Evolutionary conservation across 2,329 filamentous ascomycete genomes (phyloP).

Genomic region (Aspergillus sp.): DNA sequence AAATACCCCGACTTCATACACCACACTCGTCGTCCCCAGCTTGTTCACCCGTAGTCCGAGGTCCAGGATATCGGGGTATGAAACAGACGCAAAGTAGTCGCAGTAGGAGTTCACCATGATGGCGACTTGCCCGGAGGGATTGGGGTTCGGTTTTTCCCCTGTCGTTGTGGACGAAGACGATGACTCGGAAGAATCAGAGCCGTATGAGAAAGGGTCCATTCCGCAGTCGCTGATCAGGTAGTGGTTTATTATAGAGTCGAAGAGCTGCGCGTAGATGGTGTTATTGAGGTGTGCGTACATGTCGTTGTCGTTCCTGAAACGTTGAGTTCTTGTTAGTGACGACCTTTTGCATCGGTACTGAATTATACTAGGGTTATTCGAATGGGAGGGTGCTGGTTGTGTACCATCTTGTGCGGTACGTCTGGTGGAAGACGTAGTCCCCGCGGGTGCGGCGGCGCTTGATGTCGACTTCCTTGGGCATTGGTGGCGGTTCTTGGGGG

Average conservation of each 20-base stretch:
- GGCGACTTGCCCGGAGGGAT: slow-evolving; percentile 60
- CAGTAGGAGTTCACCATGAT: slow-evolving; percentile 83
- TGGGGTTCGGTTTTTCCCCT: neutral
- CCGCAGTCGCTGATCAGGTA: slow-evolving; percentile 80
- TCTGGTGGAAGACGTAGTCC: slow-evolving; percentile 76
- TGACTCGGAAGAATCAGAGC: slow-evolving; percentile 1
- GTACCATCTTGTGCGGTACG: slow-evolving; percentile 85
- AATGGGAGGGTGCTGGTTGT: slow-evolving; percentile 14
- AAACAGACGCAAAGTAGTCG: slow-evolving; percentile 79
- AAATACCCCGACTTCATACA: slow-evolving; percentile 87
- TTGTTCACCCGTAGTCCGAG: slow-evolving; percentile 79
- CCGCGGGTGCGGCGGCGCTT: slow-evolving; percentile 62
- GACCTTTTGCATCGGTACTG: too few species aligned
- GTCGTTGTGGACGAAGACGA: neutral
- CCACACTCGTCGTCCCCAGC: slow-evolving; percentile 81
- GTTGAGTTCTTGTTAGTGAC: too few species aligned
- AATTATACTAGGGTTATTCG: neutral
- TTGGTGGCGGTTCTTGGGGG: slow-evolving; percentile 18
- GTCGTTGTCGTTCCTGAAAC: slow-evolving; percentile 79
- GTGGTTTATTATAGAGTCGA: slow-evolving; percentile 86
- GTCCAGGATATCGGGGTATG: slow-evolving; percentile 80
- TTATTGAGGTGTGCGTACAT: slow-evolving; percentile 97
- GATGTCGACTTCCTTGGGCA: slow-evolving; percentile 38
- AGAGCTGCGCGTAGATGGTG: slow-evolving; percentile 79
- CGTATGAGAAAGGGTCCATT: slow-evolving; percentile 64